Evolutionary conservation across 2,329 filamentous ascomycete genomes (phyloP).

Genomic region (Cordyceps militaris): DNA sequence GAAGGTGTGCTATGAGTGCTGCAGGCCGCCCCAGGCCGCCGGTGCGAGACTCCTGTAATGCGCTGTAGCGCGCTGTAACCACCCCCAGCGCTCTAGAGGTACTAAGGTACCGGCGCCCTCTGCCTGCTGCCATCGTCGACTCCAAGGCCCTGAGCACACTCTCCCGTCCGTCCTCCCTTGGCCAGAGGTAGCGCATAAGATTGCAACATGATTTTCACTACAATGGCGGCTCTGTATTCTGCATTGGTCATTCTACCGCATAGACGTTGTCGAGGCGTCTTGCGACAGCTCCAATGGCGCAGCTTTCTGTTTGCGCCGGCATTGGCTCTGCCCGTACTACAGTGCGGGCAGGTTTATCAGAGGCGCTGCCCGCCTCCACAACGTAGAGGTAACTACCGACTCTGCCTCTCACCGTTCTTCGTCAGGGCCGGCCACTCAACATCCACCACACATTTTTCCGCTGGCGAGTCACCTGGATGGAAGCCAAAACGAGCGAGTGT

Average conservation of each 20-base stretch:
- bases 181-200: not conserved
- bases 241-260: not conserved
- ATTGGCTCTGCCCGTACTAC: not conserved
- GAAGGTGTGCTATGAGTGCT: not conserved
- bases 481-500: not conserved
- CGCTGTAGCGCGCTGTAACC: slow-evolving; percentile 1
- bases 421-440: not conserved
- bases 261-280: not conserved
- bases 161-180: not conserved
- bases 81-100: no score
- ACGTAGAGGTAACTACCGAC: not conserved
- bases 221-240: not conserved
- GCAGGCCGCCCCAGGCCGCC: not conserved
- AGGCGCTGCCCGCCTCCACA: not conserved
- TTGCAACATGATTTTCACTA: not conserved
- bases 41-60: not conserved
- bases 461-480: slow-evolving; percentile 5
- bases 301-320: slow-evolving; percentile 2
- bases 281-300: not conserved
- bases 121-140: no score
- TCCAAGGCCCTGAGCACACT: not conserved
- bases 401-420: not conserved
- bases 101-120: no score
- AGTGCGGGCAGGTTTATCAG: not conserved
- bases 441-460: not conserved